A percentile compares a stretch with the other conserved stretches of the same genome.
phyloP scores from a whole-genome alignment of 2,329 filamentous ascomycete species.

The Simplicillium aogashimaense region DNA sequence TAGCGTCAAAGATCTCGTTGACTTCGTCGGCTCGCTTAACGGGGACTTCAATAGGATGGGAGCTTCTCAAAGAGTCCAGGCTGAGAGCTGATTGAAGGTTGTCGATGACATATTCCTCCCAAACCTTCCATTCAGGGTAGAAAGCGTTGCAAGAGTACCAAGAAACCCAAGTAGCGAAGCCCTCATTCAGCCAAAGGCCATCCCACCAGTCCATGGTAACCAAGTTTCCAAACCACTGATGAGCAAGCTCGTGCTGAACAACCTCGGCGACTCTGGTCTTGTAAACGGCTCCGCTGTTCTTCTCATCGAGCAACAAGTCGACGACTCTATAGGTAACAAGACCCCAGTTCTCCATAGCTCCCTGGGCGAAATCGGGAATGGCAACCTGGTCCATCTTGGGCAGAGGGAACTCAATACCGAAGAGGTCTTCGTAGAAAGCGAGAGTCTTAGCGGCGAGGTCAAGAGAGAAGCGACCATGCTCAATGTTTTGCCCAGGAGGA shows the following conservation, averaged over 20 bases:
- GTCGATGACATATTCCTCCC: slow-evolving; percentile 90
- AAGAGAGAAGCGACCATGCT: slow-evolving; percentile 83
- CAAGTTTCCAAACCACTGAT: slow-evolving; percentile 97
- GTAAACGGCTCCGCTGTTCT: slow-evolving; percentile 75
- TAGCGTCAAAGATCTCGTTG: slow-evolving; percentile 96
- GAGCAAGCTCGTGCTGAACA: slow-evolving; percentile 91
- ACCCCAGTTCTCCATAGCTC: slow-evolving; percentile 99
- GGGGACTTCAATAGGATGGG: slow-evolving; percentile 91
- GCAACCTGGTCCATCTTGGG: slow-evolving; percentile 59
- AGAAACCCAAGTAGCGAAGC: slow-evolving; percentile 54
- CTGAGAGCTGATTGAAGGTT: slow-evolving; percentile 81
- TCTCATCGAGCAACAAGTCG: slow-evolving; percentile 73
- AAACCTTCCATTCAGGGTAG: slow-evolving; percentile 97
- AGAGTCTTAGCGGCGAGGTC: slow-evolving; percentile 83
- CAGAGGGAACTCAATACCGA: slow-evolving; percentile 62
- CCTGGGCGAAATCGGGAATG: slow-evolving; percentile 89
- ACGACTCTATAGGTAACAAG: slow-evolving; percentile 91
- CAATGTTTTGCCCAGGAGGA: slow-evolving; percentile 79
- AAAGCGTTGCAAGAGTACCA: slow-evolving; percentile 83
- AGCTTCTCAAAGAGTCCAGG: slow-evolving; percentile 85
- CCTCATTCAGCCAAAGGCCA: slow-evolving; percentile 91
- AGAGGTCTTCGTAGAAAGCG: slow-evolving; percentile 91
- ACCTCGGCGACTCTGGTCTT: slow-evolving; percentile 93
- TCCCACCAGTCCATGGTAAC: slow-evolving; percentile 99
- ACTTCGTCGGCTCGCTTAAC: slow-evolving; percentile 94